Percentiles rank a stretch among this genome's conserved stretches.
phyloP scores from a whole-genome alignment of 352 stramenopile species.

The Aphanomyces euteiches region DNA sequence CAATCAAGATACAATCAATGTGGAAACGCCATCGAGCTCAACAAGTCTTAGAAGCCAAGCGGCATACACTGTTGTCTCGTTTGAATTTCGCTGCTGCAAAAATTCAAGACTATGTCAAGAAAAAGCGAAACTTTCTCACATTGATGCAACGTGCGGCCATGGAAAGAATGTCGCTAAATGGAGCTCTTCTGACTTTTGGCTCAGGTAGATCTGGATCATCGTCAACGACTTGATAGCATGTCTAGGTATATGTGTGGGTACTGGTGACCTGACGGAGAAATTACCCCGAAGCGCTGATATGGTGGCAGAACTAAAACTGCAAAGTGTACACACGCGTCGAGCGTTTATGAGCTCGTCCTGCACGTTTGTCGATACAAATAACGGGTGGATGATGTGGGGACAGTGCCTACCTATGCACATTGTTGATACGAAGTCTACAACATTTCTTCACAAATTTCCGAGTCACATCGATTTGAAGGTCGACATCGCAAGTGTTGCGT shows the following conservation, averaged over 20 bases:
- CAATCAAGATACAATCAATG: conserved; percentile 56
- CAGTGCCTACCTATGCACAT: conserved; percentile 18
- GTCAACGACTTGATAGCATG: no score
- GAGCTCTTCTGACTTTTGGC: conserved; percentile 50
- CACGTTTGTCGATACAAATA: conserved; percentile 29
- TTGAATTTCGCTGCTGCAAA: conserved; percentile 46
- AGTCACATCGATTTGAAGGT: conserved; percentile 36
- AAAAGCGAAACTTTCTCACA: conserved; percentile 44
- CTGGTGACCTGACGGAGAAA: conserved; percentile 41
- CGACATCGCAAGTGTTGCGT: conserved; percentile 40
- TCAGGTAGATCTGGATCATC: conserved; percentile 36
- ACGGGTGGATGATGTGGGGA: conserved; percentile 6
- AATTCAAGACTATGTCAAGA: conserved; percentile 54
- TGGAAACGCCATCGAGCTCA: conserved; percentile 55
- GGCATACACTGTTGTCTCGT: conserved; percentile 34
- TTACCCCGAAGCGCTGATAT: conserved; percentile 54
- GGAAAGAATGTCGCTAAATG: conserved; percentile 53
- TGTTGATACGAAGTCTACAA: background rate
- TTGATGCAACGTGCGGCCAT: conserved; percentile 52
- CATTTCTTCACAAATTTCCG: background rate
- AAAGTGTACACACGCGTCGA: background rate
- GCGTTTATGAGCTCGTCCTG: conserved; percentile 8
- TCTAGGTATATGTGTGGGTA: conserved; percentile 45
- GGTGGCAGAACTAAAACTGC: conserved; percentile 39
- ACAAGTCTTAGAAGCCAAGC: conserved; percentile 34